phyloP scores from a whole-genome alignment of 371 early-diverging fungal species.

The Syncephalis fuscata region DNA sequence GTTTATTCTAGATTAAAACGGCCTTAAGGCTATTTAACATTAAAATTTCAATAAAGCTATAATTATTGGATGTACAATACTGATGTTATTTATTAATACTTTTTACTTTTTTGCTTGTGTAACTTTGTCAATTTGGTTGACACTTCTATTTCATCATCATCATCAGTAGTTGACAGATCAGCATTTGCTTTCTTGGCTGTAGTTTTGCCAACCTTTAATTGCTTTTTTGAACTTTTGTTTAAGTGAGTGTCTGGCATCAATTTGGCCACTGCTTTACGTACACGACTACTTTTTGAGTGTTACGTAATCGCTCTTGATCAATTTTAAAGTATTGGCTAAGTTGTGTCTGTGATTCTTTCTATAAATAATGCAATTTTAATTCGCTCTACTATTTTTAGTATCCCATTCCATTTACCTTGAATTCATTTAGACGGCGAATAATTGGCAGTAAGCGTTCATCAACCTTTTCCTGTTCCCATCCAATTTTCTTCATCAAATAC shows the following conservation, averaged over 20 bases:
- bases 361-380: slow-evolving; percentile 8
- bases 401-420: slow-evolving; percentile 25
- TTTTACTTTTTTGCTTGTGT: no score
- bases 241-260: slow-evolving; percentile 13
- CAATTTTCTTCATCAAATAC: slow-evolving; percentile 30
- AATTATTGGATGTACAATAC: no score
- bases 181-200: no score
- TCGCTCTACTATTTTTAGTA: slow-evolving; percentile 13
- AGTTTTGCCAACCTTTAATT: no score
- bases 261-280: slow-evolving; percentile 14
- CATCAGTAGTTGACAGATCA: no score
- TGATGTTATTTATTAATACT: no score
- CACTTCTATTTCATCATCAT: no score
- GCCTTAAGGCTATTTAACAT: no score
- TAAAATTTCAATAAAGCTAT: no score
- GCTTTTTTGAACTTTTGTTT: slow-evolving; percentile 1
- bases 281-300: slow-evolving; percentile 15
- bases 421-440: slow-evolving; percentile 18
- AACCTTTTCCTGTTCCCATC: slow-evolving; percentile 30
- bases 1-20: not conserved
- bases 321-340: slow-evolving; percentile 11
- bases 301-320: no score
- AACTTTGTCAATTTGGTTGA: no score
- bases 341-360: slow-evolving; percentile 8
- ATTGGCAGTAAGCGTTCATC: slow-evolving; percentile 62